phyloP scores from a whole-genome alignment of 2,329 filamentous ascomycete species.

The Canariomyces notabilis region DNA sequence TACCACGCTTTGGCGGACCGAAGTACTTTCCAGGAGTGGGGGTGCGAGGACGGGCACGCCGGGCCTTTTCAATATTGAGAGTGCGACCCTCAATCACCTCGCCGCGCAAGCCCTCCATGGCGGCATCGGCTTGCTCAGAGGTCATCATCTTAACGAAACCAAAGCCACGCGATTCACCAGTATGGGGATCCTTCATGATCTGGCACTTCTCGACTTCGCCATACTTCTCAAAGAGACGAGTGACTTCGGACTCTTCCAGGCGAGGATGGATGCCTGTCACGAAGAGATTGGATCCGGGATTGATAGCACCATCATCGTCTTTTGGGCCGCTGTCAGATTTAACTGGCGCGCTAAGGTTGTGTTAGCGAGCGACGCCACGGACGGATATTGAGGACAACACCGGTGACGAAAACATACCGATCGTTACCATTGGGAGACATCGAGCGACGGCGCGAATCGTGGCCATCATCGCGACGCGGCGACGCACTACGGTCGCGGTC shows the following conservation, averaged over 20 bases:
- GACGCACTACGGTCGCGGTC: slow-evolving; percentile 64
- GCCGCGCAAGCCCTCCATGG: slow-evolving; percentile 92
- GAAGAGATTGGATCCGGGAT: slow-evolving; percentile 96
- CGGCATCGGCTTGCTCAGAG: slow-evolving; percentile 89
- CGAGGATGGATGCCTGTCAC: slow-evolving; percentile 96
- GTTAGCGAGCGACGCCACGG: slow-evolving; percentile 5
- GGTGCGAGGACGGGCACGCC: slow-evolving; percentile 87
- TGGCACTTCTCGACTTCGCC: slow-evolving; percentile 98
- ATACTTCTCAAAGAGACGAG: slow-evolving; percentile 96
- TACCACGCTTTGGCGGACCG: slow-evolving; percentile 94
- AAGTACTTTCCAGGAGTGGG: slow-evolving; percentile 99
- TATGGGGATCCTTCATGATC: slow-evolving; percentile 98
- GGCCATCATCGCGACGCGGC: slow-evolving; percentile 59
- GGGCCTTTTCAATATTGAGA: slow-evolving; percentile 97
- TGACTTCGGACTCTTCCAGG: slow-evolving; percentile 82
- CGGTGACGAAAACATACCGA: slow-evolving; percentile 35
- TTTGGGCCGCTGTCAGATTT: slow-evolving; percentile 51
- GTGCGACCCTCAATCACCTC: slow-evolving; percentile 93
- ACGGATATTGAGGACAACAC: neutral
- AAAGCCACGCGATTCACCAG: slow-evolving; percentile 96
- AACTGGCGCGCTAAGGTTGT: slow-evolving; percentile 29
- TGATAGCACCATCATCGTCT: slow-evolving; percentile 75
- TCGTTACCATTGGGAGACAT: slow-evolving; percentile 55
- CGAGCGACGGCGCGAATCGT: slow-evolving; percentile 56
- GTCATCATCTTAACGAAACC: slow-evolving; percentile 99